Evolutionary conservation across 495 filamentous ascomycete genomes (phyloP).

Genomic region (Podospora tetraspora): DNA sequence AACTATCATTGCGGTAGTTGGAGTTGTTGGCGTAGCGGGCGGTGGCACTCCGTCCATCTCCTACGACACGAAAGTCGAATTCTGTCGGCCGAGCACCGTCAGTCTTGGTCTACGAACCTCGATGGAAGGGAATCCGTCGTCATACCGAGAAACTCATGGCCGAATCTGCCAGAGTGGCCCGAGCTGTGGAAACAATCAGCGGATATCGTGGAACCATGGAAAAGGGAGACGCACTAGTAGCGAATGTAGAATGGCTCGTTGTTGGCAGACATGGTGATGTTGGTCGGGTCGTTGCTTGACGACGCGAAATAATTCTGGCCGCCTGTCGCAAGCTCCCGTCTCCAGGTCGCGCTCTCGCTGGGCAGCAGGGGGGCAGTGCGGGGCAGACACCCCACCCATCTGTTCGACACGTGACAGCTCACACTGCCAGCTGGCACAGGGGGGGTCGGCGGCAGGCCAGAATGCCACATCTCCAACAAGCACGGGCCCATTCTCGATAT

Average conservation of each 20-base stretch:
- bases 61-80: slow-evolving; percentile 91
- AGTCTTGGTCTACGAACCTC: slow-evolving; percentile 9
- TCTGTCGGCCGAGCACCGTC: slow-evolving; percentile 47
- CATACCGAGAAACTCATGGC: slow-evolving; percentile 95
- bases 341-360: background rate
- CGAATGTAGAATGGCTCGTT: slow-evolving; percentile 88
- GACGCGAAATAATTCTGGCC: slow-evolving; percentile 14
- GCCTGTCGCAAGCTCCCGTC: slow-evolving; percentile 1
- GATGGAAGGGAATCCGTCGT: background rate
- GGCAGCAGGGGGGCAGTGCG: slow-evolving; percentile 15
- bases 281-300: slow-evolving; percentile 7
- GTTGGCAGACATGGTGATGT: slow-evolving; percentile 30
- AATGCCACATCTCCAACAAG: slow-evolving; percentile 36
- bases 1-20: slow-evolving; percentile 97
- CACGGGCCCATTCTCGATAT: slow-evolving; percentile 21
- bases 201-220: background rate
- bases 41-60: slow-evolving; percentile 90
- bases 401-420: slow-evolving; percentile 20
- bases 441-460: slow-evolving; percentile 16
- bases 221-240: slow-evolving; percentile 72
- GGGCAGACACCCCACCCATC: slow-evolving; percentile 22
- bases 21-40: slow-evolving; percentile 99
- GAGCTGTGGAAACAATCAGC: slow-evolving; percentile 57
- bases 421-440: slow-evolving; percentile 19
- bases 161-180: slow-evolving; percentile 94